Conservation (phyloP, 2,329 filamentous ascomycete genomes). For the Stenocarpella maydis region DNA sequence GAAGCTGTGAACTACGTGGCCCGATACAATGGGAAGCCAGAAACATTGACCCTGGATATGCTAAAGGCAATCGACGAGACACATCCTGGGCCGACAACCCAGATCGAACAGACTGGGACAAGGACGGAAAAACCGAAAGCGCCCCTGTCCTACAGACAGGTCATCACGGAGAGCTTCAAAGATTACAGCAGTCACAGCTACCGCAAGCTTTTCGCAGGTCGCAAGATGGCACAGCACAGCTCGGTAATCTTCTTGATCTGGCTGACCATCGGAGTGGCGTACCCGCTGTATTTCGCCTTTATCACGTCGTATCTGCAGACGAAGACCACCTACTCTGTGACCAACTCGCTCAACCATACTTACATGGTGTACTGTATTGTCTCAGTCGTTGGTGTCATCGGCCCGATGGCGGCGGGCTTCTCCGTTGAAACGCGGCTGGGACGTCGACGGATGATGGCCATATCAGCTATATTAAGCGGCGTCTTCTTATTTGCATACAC, state of each 20-base stretch:
- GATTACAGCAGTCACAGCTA: conserved; percentile 43
- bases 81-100: not conserved
- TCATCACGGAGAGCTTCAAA: conserved; percentile 41
- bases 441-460: conserved; percentile 54
- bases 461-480: conserved; percentile 53
- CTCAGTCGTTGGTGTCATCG: conserved; percentile 49
- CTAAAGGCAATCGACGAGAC: conserved; percentile 43
- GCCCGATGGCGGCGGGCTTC: conserved; percentile 52
- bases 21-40: conserved; percentile 46
- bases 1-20: conserved; percentile 57
- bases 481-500: conserved; percentile 57
- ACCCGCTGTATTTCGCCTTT: conserved; percentile 56
- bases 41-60: conserved; percentile 48
- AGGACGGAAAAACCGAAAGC: conserved; percentile 1
- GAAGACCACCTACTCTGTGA: conserved; percentile 43
- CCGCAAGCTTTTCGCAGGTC: conserved; percentile 44
- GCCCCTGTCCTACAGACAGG: conserved; percentile 32
- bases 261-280: conserved; percentile 56
- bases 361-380: conserved; percentile 49
- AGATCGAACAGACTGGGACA: not conserved
- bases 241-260: conserved; percentile 51
- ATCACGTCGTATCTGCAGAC: conserved; percentile 54
- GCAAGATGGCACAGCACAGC: conserved; percentile 46
- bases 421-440: conserved; percentile 52
- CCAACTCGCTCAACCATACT: conserved; percentile 43